Percentiles rank a stretch among this genome's conserved stretches.
Evolutionary conservation across 805 yeast genomes (phyloP).

Genomic region (Komagataella mondaviorum): DNA sequence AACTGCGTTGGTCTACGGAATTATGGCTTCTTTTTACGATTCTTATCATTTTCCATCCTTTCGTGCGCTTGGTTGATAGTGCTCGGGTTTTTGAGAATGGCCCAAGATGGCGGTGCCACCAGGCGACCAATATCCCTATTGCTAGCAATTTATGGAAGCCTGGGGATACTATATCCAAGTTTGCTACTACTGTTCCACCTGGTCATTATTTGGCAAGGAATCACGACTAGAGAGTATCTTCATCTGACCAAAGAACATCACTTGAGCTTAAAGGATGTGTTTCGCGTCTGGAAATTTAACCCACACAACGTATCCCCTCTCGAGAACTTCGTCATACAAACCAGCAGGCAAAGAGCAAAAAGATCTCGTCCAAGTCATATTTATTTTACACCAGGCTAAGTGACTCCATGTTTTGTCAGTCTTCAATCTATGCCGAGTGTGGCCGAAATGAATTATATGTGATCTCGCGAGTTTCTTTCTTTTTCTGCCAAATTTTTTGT

Average conservation of each 20-base stretch:
- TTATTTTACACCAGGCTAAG: too few species aligned
- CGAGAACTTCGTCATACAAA: neutral
- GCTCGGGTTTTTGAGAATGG: conserved; percentile 19
- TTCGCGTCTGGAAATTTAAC: neutral
- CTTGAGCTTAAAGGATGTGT: neutral
- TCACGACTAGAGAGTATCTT: conserved; percentile 66
- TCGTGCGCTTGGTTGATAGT: conserved; percentile 15
- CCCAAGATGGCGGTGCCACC: conserved; percentile 5
- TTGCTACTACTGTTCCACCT: conserved; percentile 40
- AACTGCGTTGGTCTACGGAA: conserved; percentile 70
- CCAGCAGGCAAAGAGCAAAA: neutral
- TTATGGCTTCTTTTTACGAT: conserved; percentile 45
- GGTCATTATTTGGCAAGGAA: conserved; percentile 37
- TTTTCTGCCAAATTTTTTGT: neutral
- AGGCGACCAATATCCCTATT: conserved; percentile 29
- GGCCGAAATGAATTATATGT: neutral
- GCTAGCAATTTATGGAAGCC: conserved; percentile 32
- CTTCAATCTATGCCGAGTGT: too few species aligned
- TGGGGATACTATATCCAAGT: conserved; percentile 41
- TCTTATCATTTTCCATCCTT: conserved; percentile 25
- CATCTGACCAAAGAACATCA: conserved; percentile 14
- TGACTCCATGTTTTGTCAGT: neutral
- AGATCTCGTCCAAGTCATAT: neutral
- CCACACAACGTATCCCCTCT: neutral
- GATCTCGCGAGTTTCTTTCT: conserved; percentile 1